Evolutionary conservation across 1,284 basidiomycete genomes (phyloP), one percentile per base, ranked within the genome.

Genomic region (Crepidotus sp.): DNA sequence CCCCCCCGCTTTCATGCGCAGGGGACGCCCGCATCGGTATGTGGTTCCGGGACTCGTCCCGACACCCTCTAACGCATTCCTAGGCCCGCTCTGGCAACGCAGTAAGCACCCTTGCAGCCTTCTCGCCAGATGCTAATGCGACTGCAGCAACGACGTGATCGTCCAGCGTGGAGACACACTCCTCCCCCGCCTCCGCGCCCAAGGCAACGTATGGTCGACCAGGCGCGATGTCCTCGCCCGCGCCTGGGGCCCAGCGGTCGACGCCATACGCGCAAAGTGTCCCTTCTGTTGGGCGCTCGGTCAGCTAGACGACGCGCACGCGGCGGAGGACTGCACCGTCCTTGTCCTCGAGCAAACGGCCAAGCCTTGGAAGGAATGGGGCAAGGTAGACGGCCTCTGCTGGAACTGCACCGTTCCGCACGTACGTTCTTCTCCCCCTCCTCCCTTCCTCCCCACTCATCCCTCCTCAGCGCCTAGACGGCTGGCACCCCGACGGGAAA

Each of bases 261-360:
- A 38, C 25, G 11, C n/a, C 8, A 26, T 38, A 17, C 24, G 25
- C n/a, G 36, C 14, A 3, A 38, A 38, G 14, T 38, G 36, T 10
- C 36, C 36, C 3, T 38, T 27, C 36, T 38, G 36, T 9, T 38
- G 36, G 36, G 36, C 25, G 5, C 36, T 38, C 6, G 36, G 36
- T n/a, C 36, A 38, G 27, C n/a, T 26, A 2, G n/a, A 38, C 11
- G 24, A 30, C 25, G 24, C 3, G 14, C 25, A 38, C 14, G 27
- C 14, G 11, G 24, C 3, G 6, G 13, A 15, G 14, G n/a, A n/a
- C n/a, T n/a, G n/a, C n/a, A n/a, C n/a, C n/a, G n/a, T n/a, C n/a
- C n/a, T n/a, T 6, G 22, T 15, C 36, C 17, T 38, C 24, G 15
- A 38, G 3, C 19, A 26, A 10, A 26, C 4, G 15, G 22, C 21